Conservation (phyloP, 164 flowering plant species). For the Tetracentron sinense region DNA sequence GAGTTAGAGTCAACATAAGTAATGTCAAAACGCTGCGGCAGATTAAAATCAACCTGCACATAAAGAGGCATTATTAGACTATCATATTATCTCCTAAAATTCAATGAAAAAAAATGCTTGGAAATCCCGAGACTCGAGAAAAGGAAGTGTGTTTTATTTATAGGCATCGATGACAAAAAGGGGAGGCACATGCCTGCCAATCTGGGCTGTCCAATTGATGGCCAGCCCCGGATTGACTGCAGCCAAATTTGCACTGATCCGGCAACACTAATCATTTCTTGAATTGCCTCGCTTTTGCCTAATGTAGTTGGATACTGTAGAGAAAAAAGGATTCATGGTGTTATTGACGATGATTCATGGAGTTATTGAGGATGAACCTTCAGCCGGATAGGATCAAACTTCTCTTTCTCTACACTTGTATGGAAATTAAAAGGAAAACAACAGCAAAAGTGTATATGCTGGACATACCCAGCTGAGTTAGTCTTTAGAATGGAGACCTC, state of each 20-base stretch:
- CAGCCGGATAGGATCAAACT: background rate
- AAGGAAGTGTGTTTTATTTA: no score
- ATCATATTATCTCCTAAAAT: background rate
- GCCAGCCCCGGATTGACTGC: no score
- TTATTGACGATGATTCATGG: no score
- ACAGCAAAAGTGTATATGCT: background rate
- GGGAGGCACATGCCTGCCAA: no score
- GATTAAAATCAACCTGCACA: slow-evolving; percentile 86
- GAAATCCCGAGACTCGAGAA: no score
- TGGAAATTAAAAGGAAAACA: background rate
- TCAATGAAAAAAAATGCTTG: background rate
- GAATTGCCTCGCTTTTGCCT: no score
- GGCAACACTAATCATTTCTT: no score
- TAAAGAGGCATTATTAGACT: background rate
- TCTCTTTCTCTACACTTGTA: background rate
- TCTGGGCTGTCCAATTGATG: no score
- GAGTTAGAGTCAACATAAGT: slow-evolving; percentile 76
- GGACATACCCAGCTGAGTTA: background rate
- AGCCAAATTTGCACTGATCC: no score
- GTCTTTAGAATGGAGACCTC: background rate
- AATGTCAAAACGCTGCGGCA: slow-evolving; percentile 90
- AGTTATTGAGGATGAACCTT: background rate
- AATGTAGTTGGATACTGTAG: no score
- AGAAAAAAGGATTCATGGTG: no score
- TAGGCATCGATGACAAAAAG: no score